Conservation (phyloP, 345 rosid genomes). For the Dipteronia sinensis region DNA sequence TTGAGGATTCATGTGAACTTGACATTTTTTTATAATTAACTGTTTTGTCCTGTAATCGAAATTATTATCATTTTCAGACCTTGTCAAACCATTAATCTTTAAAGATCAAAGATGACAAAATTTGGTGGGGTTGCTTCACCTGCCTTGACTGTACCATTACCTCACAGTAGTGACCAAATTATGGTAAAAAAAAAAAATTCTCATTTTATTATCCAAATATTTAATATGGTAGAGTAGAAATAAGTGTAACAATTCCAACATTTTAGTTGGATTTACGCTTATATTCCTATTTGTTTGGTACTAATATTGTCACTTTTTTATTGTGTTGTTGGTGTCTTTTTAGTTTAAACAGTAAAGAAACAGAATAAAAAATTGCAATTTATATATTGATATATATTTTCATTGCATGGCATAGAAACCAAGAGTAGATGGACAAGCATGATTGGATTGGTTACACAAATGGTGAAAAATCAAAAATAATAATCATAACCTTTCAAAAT, state of each 20-base stretch:
- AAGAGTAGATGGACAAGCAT: neutral
- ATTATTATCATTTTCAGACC: neutral
- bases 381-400: neutral
- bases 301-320: neutral
- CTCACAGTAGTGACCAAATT: neutral
- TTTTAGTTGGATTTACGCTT: neutral
- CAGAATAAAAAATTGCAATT: neutral
- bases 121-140: neutral
- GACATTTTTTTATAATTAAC: neutral
- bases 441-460: constrained; percentile 1
- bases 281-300: neutral
- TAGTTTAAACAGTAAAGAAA: too few relatives aligned
- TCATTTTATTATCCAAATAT: neutral
- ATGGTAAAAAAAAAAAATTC: neutral
- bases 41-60: neutral
- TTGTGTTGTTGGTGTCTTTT: neutral
- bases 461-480: neutral
- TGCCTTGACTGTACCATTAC: neutral
- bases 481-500: constrained; percentile 11
- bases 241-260: neutral
- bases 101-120: neutral
- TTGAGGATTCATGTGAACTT: constrained; percentile 20
- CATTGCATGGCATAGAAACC: neutral
- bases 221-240: neutral
- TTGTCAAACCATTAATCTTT: neutral